Base-by-base conservation (phyloP, 2,329 filamentous ascomycete species). In the Fusarium fujikuroi region DNA sequence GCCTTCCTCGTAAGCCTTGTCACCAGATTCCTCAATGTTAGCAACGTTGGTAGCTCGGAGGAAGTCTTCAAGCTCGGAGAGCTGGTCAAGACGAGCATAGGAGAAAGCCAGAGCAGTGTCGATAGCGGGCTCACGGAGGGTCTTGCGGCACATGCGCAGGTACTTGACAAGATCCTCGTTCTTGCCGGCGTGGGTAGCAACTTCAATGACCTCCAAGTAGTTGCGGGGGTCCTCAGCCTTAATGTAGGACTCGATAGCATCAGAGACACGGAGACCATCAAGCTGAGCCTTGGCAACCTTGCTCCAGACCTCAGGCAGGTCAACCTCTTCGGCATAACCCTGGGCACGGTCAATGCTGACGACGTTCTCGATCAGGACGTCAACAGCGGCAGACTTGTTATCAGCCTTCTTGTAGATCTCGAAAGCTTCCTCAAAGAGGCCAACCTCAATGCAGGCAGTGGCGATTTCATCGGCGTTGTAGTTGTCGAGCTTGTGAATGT, bases 371-470 rank as follows among this genome's bases (percentile, higher is more conserved):
- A 99, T 93, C 9, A 99, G 91, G 36, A 99, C 96, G 74, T 95
- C 93, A 77, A 93, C 93, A 36, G 97, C 96, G 56, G 93, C 92
- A 61, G 89, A 87, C 83, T 97, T 95, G 84, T 97, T 95, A 80
- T 92, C 91, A 75, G 95, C 93, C 89, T 99, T 99, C 91, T 98
- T 98, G 89, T 95, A 97, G 76, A 99, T 96, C 84, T 98, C 94
- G 76, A 99, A 98, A 4, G 96, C 96, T 83, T 99, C 97, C 83
- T 99, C 97, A 79, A 93, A 94, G 76, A 99, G 89, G 70, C 96
- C 96, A 66, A 98, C 95, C 66, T 97, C 93, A 78, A 98, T 96
- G 84, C 95, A 98, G 78, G 97, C 93, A 58, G 92, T 89, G 10
- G 96, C 94, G 80, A 98, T 98, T 79, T 98, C 96, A 73, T 97